A percentile compares a stretch with the other conserved stretches of the same genome.
Evolutionary conservation across 2,329 filamentous ascomycete species (phyloP).

Genomic region (Cladorrhinum sp.): DNA sequence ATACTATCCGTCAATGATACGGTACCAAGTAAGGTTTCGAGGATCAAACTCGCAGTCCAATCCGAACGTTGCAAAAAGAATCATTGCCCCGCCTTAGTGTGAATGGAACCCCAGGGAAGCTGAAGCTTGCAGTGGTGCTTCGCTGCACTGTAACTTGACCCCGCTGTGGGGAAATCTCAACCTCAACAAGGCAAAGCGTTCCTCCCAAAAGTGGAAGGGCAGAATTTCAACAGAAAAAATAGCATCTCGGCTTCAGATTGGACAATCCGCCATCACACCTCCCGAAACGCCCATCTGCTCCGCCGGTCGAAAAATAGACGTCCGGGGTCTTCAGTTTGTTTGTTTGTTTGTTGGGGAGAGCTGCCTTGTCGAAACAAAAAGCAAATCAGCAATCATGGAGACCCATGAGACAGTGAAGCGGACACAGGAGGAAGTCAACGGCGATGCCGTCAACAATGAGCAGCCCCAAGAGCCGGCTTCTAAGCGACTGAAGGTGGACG

Average conservation of each 20-base stretch:
- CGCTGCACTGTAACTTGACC: slow-evolving; percentile 8
- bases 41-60: not conserved
- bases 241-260: not conserved
- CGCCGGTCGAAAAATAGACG: not conserved
- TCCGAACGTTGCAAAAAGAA: not conserved
- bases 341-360: no score
- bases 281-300: not conserved
- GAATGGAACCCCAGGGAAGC: not conserved
- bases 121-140: not conserved
- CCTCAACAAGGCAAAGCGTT: not conserved
- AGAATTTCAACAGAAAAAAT: slow-evolving; percentile 2
- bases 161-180: slow-evolving; percentile 20
- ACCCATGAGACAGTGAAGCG: slow-evolving; percentile 22
- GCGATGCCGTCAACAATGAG: slow-evolving; percentile 20
- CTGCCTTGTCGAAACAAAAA: no score
- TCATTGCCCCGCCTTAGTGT: not conserved
- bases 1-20: not conserved
- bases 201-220: not conserved
- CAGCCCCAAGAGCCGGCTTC: slow-evolving; percentile 32
- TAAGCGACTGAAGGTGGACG: slow-evolving; percentile 59
- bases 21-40: not conserved
- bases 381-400: slow-evolving; percentile 18
- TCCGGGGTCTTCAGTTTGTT: not conserved
- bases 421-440: slow-evolving; percentile 19
- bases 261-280: slow-evolving; percentile 3